Evolutionary conservation across 2,329 filamentous ascomycete species (phyloP), one percentile per base, ranked within the genome.

Genomic region (Botrytis medusae): DNA sequence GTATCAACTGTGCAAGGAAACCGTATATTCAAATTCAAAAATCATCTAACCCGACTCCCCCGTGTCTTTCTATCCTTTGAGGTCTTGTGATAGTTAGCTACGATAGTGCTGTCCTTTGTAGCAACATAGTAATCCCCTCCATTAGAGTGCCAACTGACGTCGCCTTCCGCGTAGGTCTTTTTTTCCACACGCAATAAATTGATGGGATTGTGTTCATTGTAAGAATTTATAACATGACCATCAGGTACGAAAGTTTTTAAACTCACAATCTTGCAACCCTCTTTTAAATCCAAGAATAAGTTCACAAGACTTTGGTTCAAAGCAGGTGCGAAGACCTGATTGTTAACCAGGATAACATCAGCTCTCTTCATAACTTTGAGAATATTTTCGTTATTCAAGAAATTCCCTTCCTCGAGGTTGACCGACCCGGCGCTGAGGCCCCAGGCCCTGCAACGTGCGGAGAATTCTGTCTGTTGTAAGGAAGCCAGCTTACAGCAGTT

Each of bases 341-440:
- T 99, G 85, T 99, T 99, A 79, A 98, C 95, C 40, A 99, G 88
- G 29, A 99, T 89, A n/a, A 98, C 95, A 81, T 99, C 96, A 2
- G 96, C 95, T 72, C 91, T 89, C 81, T 92, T 91, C 68, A 99
- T 86, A 12, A 91, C 91, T 37, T 90, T 87, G 74, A 91, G 87
- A 67, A 98, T 93, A 73, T 86, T 86, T 25, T 87, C 82, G 77
- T 92, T 92, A 76, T 90, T 89, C 16, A 94, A 89, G 79, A 99
- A 98, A 81, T 97, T 93, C 74, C 94, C 96, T 61, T 91, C 86
- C 75, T 95, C 89, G 10, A 99, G 89, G 74, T 90, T 88, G n/a
- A 96, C 93, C 74, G 88, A 86, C 75, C 96, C 96, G 2, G 93
- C 89, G 29, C 88, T 86, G 73, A 99, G 86, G 18, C 95, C 95